A percentile compares a stretch with the other conserved stretches of the same genome.
phyloP scores from a whole-genome alignment of 2,329 filamentous ascomycete genomes.

The Exserohilum rostratum region DNA sequence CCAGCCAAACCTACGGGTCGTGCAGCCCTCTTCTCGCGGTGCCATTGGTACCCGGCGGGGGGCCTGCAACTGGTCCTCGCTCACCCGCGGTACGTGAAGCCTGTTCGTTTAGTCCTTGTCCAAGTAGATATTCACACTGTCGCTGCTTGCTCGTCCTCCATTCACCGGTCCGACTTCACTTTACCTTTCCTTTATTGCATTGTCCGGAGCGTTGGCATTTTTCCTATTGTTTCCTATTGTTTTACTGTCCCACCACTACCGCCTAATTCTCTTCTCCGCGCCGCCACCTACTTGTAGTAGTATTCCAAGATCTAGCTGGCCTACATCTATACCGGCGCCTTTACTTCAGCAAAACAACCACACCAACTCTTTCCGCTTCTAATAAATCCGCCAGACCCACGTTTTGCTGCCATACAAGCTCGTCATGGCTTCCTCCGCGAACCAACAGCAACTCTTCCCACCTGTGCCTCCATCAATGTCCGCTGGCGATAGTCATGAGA shows the following conservation, averaged over 20 bases:
- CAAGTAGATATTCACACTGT: slow-evolving; percentile 35
- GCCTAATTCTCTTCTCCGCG: slow-evolving; percentile 25
- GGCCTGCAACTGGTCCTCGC: slow-evolving; percentile 47
- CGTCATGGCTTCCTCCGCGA: slow-evolving; percentile 57
- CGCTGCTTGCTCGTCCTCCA: slow-evolving; percentile 17
- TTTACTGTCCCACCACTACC: slow-evolving; percentile 12
- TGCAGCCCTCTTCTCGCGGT: slow-evolving; percentile 47
- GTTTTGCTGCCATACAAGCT: slow-evolving; percentile 36
- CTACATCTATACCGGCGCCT: slow-evolving; percentile 20
- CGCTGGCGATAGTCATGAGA: slow-evolving; percentile 64
- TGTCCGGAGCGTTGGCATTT: slow-evolving; percentile 40
- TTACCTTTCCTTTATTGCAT: slow-evolving; percentile 44
- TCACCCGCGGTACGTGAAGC: slow-evolving; percentile 49
- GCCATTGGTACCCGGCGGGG: slow-evolving; percentile 43
- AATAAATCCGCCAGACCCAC: slow-evolving; percentile 41
- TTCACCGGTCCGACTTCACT: slow-evolving; percentile 30
- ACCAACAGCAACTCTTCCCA: slow-evolving; percentile 61
- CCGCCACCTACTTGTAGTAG: slow-evolving; percentile 38
- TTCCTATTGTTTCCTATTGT: slow-evolving; percentile 31
- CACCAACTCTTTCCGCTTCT: slow-evolving; percentile 26
- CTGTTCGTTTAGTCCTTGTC: slow-evolving; percentile 37
- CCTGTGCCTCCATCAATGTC: slow-evolving; percentile 64
- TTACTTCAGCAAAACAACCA: slow-evolving; percentile 1
- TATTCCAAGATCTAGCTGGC: slow-evolving; percentile 29
- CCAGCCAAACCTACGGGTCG: slow-evolving; percentile 50